These are phyloP conservation scores for Platanthera zijinensis DNA, from an alignment of 106 monocot genomes.

Conservation along the genomic window DNA sequence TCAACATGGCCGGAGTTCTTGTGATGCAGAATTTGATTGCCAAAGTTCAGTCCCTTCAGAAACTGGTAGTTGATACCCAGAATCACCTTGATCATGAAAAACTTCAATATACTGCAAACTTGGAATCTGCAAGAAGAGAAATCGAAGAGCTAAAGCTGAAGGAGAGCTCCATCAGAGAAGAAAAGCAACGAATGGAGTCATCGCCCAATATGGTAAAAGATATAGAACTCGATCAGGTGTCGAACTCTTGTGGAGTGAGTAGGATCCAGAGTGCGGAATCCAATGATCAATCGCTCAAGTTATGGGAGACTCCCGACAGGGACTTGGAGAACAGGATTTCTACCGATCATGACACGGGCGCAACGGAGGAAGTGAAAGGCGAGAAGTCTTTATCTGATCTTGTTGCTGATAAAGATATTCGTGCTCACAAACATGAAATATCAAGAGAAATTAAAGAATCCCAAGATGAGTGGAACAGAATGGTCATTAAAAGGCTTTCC, in stretches of 20 bases:
- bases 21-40: slow-evolving; percentile 44
- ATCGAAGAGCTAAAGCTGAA: slow-evolving; percentile 22
- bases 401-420: slow-evolving; percentile 50
- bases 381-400: slow-evolving; percentile 40
- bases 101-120: slow-evolving; percentile 23
- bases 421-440: slow-evolving; percentile 41
- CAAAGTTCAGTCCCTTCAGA: slow-evolving; percentile 49
- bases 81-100: slow-evolving; percentile 27
- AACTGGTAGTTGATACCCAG: slow-evolving; percentile 24
- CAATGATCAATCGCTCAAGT: slow-evolving; percentile 45
- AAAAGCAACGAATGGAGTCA: background rate
- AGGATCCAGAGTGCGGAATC: slow-evolving; percentile 12
- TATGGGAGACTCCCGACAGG: slow-evolving; percentile 40
- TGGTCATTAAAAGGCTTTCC: slow-evolving; percentile 37
- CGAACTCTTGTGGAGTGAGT: slow-evolving; percentile 4
- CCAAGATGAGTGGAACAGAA: slow-evolving; percentile 42
- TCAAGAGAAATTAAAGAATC: slow-evolving; percentile 17
- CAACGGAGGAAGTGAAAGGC: slow-evolving; percentile 28
- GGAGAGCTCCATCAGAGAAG: slow-evolving; percentile 1
- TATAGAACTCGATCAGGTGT: slow-evolving; percentile 43
- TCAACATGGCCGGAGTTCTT: slow-evolving; percentile 12
- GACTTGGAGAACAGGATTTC: slow-evolving; percentile 8
- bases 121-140: slow-evolving; percentile 30
- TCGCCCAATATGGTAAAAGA: background rate
- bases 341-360: slow-evolving; percentile 22